Conservation (phyloP, 23 red algal species). For the Gracilaria domingensis region DNA sequence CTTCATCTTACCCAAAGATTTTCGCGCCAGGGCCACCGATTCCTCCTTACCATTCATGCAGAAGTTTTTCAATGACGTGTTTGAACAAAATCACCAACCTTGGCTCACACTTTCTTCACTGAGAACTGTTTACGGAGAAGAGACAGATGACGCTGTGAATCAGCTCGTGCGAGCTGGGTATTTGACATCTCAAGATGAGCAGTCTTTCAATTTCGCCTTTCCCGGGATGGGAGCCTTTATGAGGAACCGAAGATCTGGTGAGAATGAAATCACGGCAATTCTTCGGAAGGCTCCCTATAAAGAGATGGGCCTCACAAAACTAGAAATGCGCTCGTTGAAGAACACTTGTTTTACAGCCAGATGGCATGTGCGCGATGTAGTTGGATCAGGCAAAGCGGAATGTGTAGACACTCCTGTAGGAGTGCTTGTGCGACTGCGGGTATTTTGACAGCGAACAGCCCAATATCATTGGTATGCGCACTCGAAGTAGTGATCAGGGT, state of each 20-base stretch:
- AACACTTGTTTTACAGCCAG: constrained; percentile 50
- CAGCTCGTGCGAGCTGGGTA: constrained; percentile 51
- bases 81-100: not conserved
- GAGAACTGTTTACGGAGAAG: constrained; percentile 10
- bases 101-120: not conserved
- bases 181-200: constrained; percentile 48
- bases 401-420: constrained; percentile 54
- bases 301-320: constrained; percentile 60
- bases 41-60: not conserved
- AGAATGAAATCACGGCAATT: constrained; percentile 17
- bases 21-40: constrained; percentile 8
- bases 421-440: constrained; percentile 39
- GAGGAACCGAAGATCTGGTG: constrained; percentile 18
- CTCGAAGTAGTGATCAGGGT: not conserved
- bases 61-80: constrained; percentile 44
- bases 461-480: not conserved
- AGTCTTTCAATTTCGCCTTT: constrained; percentile 36
- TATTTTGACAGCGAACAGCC: not conserved
- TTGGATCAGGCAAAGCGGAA: constrained; percentile 48
- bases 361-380: constrained; percentile 65
- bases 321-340: constrained; percentile 56
- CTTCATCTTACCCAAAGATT: constrained; percentile 18
- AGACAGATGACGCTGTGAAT: constrained; percentile 13
- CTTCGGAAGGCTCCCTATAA: constrained; percentile 40
- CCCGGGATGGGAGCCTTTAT: constrained; percentile 57